These are phyloP conservation scores for Pisolithus orientalis DNA, from an alignment of 768 basidiomycete species.

Conservation along the genomic window DNA sequence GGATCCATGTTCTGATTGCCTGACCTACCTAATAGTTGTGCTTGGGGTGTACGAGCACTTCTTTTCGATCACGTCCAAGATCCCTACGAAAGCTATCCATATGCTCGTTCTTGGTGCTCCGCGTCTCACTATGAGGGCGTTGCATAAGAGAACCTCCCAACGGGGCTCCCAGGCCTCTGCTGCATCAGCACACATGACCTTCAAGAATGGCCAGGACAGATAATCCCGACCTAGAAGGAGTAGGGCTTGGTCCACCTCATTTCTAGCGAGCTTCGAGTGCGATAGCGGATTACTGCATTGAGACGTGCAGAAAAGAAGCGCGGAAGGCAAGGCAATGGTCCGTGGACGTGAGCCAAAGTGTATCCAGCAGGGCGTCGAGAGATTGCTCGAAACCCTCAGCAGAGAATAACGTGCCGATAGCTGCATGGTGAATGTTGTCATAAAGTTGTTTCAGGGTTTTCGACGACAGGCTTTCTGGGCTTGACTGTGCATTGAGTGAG, in stretches of 20 bases:
- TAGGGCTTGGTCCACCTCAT: too few relatives aligned
- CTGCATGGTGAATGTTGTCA: conserved; percentile 41
- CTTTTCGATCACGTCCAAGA: conserved; percentile 45
- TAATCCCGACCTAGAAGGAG: background rate
- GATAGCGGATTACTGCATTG: conserved; percentile 31
- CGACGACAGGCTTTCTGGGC: conserved; percentile 2
- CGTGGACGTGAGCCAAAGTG: conserved; percentile 19
- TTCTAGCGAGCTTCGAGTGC: too few relatives aligned
- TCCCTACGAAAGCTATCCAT: conserved; percentile 41
- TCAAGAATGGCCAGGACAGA: conserved; percentile 9
- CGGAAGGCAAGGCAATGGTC: conserved; percentile 33
- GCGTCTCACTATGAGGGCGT: background rate
- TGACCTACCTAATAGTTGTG: conserved; percentile 1
- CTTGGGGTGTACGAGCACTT: conserved; percentile 37
- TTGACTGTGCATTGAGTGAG: conserved; percentile 1
- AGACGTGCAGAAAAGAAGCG: conserved; percentile 49
- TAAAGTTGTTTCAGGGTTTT: conserved; percentile 10
- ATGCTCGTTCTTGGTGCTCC: too few relatives aligned
- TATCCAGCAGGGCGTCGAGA: conserved; percentile 31
- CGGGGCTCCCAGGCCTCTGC: conserved; percentile 13
- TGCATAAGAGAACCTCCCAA: conserved; percentile 11
- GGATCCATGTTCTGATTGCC: background rate
- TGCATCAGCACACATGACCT: conserved; percentile 14
- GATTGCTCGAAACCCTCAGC: conserved; percentile 55
- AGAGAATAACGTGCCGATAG: conserved; percentile 58